phyloP scores from a whole-genome alignment of 495 filamentous ascomycete genomes.

The Copromyces sp. region DNA sequence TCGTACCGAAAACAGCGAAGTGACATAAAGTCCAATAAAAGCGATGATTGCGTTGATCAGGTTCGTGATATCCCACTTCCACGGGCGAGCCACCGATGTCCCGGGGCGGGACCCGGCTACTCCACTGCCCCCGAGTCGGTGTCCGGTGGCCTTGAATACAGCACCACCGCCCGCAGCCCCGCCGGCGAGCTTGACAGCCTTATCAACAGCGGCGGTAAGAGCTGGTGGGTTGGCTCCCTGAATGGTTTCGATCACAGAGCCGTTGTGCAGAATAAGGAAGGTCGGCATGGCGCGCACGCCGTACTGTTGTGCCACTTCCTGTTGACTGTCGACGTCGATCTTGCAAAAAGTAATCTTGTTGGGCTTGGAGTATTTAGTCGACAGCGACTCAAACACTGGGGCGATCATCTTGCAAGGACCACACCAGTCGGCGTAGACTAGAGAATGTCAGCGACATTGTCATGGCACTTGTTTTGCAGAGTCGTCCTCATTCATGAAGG shows the following conservation, averaged over 20 bases:
- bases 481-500: neutral
- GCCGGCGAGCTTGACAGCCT: conserved; percentile 53
- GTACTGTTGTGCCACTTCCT: conserved; percentile 45
- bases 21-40: conserved; percentile 53
- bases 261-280: conserved; percentile 77
- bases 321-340: conserved; percentile 49
- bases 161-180: conserved; percentile 32
- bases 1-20: conserved; percentile 44
- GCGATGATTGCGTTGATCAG: conserved; percentile 38
- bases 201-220: conserved; percentile 65
- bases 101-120: conserved; percentile 12
- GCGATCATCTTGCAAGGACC: conserved; percentile 61
- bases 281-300: conserved; percentile 64
- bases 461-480: neutral
- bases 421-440: conserved; percentile 61
- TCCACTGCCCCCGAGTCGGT: conserved; percentile 23
- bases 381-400: conserved; percentile 51
- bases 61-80: conserved; percentile 31
- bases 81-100: conserved; percentile 18
- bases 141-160: conserved; percentile 31
- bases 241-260: conserved; percentile 60
- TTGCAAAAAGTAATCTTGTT: conserved; percentile 50
- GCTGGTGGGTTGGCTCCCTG: conserved; percentile 66
- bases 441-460: conserved; percentile 10
- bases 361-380: conserved; percentile 42